Evolutionary conservation across 495 filamentous ascomycete species (phyloP).

Genomic region (Penicillium robsamsonii): DNA sequence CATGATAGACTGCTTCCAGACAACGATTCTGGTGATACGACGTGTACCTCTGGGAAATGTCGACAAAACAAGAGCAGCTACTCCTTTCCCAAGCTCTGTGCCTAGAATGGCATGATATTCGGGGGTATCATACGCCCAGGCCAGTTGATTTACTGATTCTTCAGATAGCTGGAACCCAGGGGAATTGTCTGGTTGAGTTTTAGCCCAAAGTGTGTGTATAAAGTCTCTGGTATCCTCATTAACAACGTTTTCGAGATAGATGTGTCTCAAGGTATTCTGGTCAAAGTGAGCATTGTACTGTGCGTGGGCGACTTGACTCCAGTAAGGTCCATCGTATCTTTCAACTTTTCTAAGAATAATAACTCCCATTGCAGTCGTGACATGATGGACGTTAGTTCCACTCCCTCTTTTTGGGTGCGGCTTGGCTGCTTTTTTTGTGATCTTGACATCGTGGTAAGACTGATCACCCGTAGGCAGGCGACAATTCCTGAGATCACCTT

Average conservation of each 20-base stretch:
- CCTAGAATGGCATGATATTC: conserved; percentile 1
- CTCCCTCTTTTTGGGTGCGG: neutral
- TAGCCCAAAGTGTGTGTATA: neutral
- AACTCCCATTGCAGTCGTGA: neutral
- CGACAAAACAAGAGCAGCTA: neutral
- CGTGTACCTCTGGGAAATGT: neutral
- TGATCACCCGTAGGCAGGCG: neutral
- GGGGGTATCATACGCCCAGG: neutral
- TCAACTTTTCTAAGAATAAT: neutral
- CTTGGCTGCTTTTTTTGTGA: neutral
- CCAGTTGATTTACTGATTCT: neutral
- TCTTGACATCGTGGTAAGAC: neutral
- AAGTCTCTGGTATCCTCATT: neutral
- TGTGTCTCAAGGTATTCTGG: neutral
- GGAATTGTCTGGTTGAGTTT: neutral
- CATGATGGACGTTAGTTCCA: neutral
- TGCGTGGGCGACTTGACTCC: neutral
- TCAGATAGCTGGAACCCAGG: neutral
- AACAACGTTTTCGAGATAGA: neutral
- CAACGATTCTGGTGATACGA: neutral
- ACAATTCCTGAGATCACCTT: neutral
- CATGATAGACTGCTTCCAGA: neutral
- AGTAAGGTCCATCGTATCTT: neutral
- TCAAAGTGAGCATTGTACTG: neutral
- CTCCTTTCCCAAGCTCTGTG: conserved; percentile 3